Conservation (phyloP, 2,329 filamentous ascomycete species). For the Colletotrichum karsti region DNA sequence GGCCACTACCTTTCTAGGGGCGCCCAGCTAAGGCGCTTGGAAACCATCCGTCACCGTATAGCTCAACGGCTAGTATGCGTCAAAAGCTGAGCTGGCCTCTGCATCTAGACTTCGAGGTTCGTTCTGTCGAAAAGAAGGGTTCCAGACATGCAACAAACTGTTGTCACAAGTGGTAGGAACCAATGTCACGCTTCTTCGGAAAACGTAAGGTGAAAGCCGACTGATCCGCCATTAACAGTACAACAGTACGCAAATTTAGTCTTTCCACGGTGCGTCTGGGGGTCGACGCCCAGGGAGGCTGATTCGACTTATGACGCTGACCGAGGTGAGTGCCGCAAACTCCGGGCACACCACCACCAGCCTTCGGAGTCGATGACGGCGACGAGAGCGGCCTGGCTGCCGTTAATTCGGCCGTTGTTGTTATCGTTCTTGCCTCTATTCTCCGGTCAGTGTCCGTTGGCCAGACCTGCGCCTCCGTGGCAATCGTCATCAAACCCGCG, state of each 20-base stretch:
- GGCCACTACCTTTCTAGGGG: background rate
- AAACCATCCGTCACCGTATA: too few species aligned
- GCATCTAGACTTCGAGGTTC: background rate
- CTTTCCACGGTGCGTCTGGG: slow-evolving; percentile 20
- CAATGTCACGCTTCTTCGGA: background rate
- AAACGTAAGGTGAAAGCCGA: background rate
- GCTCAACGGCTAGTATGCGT: too few species aligned
- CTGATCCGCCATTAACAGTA: slow-evolving; percentile 18
- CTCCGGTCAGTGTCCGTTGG: background rate
- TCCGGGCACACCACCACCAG: slow-evolving; percentile 17
- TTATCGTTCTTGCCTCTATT: background rate
- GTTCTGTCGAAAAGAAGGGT: background rate
- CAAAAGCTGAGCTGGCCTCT: too few species aligned
- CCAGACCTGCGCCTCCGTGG: background rate
- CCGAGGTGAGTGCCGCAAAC: slow-evolving; percentile 22
- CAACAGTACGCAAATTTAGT: slow-evolving; percentile 15
- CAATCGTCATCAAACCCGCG: background rate
- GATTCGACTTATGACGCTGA: slow-evolving; percentile 23
- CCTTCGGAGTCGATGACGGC: slow-evolving; percentile 15
- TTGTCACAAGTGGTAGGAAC: background rate
- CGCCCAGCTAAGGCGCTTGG: background rate
- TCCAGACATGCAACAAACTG: background rate
- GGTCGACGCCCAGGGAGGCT: slow-evolving; percentile 1
- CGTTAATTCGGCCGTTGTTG: background rate
- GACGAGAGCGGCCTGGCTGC: slow-evolving; percentile 16